Base-by-base conservation (phyloP, 2,329 filamentous ascomycete species). In the Cordyceps cicadae region DNA sequence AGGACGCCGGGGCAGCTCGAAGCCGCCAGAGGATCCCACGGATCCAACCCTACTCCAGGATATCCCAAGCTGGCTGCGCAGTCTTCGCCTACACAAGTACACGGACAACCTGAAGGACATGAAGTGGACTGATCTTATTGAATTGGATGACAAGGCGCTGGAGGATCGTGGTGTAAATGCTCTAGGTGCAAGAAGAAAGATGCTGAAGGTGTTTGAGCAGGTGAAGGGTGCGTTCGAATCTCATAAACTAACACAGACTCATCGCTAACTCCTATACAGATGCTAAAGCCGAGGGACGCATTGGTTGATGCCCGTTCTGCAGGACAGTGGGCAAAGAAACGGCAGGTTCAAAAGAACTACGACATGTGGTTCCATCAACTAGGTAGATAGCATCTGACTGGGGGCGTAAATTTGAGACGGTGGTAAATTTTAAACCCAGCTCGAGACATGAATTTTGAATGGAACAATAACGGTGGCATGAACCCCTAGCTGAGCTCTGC, bases 141-240 rank as follows among this genome's bases (percentile, higher is more conserved):
- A 94, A 74, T 79, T 99, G 67, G 91, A 97, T 69, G 94, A 99
- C 67, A 92, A 92, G 71, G 92, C 90, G 54, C 79, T 99, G 64
- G 93, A 97, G 76, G 89, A 91, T 29, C 88, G 91, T 57, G 94
- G 94, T 54, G 94, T 99, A 37, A 97, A 96, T 73, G 94, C 94
- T 59, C 83, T 97, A 61, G 94, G 94, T 68, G 94, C 94, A 19
- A 83, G 94, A 67, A 89, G 93, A 72, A 99, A 99, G 83, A 95
- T 99, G 90, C 79, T 99, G 63, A 99, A 99, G 85, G 94, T 97
- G 61, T 97, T 97, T 75, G 94, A 97, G 69, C 92, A 97, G 79
- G 93, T 97, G 70, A 91, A 86, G 76, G 89, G 85, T 86, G 76
- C 65, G 76, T 53, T 48, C 9, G n/a, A 68, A 48, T 19, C 46